Evolutionary conservation across 129 eudicot genomes (phyloP).

Genomic region (Centella asiatica): DNA sequence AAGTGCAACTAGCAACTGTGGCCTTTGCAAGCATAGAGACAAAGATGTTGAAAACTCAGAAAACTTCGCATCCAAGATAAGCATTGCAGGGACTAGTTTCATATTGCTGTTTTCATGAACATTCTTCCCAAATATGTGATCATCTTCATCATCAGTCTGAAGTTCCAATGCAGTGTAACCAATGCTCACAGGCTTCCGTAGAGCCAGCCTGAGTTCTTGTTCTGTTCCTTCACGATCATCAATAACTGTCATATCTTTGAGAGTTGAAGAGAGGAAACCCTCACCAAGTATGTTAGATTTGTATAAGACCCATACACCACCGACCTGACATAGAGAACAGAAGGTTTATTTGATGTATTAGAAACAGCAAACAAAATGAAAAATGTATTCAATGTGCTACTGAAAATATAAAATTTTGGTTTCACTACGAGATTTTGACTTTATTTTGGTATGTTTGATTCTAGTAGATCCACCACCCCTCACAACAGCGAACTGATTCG

Average conservation of each 20-base stretch:
- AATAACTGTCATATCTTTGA: slow-evolving; percentile 69
- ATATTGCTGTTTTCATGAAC: slow-evolving; percentile 19
- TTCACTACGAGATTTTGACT: too few relatives aligned
- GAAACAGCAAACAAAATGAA: background rate
- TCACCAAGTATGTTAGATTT: slow-evolving; percentile 72
- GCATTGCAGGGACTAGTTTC: slow-evolving; percentile 62
- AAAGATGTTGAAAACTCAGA: slow-evolving; percentile 45
- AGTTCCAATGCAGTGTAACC: slow-evolving; percentile 27
- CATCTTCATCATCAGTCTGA: slow-evolving; percentile 23
- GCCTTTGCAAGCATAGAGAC: slow-evolving; percentile 73
- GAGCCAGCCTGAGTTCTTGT: slow-evolving; percentile 81
- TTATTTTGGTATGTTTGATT: too few relatives aligned
- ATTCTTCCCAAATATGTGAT: slow-evolving; percentile 19
- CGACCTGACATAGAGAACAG: slow-evolving; percentile 45
- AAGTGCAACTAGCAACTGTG: slow-evolving; percentile 96
- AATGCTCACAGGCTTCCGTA: slow-evolving; percentile 57
- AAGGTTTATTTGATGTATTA: too few relatives aligned
- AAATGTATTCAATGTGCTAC: too few relatives aligned
- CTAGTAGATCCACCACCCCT: too few relatives aligned
- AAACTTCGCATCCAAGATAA: slow-evolving; percentile 76
- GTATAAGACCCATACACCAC: slow-evolving; percentile 86
- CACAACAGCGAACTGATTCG: too few relatives aligned
- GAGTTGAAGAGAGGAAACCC: slow-evolving; percentile 72
- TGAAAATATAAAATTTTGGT: too few relatives aligned
- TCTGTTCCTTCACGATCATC: slow-evolving; percentile 95